Conservation (phyloP, 352 stramenopile species). For the Plasmopara halstedii region DNA sequence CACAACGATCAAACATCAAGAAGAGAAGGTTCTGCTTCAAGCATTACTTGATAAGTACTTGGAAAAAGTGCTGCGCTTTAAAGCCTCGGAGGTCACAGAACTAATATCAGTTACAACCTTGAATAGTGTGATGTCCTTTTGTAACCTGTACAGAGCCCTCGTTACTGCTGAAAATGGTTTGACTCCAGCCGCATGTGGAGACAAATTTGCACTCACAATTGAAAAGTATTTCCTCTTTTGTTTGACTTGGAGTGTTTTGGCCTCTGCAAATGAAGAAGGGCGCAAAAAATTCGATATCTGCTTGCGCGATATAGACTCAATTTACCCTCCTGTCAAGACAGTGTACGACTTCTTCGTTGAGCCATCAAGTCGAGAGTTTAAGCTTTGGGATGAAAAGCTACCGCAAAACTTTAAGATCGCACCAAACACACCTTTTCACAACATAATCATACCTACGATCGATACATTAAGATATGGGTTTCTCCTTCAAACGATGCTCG, state of each 20-base stretch:
- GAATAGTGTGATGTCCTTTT: constrained; percentile 79
- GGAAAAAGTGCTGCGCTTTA: constrained; percentile 65
- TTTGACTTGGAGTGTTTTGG: constrained; percentile 82
- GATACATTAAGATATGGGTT: constrained; percentile 81
- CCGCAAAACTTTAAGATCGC: constrained; percentile 66
- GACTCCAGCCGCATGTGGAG: constrained; percentile 46
- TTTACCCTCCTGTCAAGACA: constrained; percentile 88
- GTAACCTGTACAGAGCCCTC: constrained; percentile 79
- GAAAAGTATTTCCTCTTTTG: constrained; percentile 86
- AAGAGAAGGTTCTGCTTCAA: constrained; percentile 65
- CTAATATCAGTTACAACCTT: constrained; percentile 74
- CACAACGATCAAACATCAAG: constrained; percentile 48
- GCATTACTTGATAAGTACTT: constrained; percentile 79
- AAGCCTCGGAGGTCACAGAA: constrained; percentile 54
- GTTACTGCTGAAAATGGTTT: constrained; percentile 64
- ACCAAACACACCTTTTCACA: constrained; percentile 69
- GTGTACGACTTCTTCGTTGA: constrained; percentile 93
- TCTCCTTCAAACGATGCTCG: constrained; percentile 70
- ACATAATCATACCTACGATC: constrained; percentile 84
- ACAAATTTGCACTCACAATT: constrained; percentile 58
- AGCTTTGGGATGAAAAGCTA: constrained; percentile 80
- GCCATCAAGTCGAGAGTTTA: constrained; percentile 59
- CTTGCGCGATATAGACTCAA: constrained; percentile 87
- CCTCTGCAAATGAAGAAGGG: constrained; percentile 76
- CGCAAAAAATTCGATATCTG: constrained; percentile 83